A percentile compares a stretch with the other conserved stretches of the same genome.
phyloP scores from a whole-genome alignment of 208 protist genomes.

The Phytomonas sp. region DNA sequence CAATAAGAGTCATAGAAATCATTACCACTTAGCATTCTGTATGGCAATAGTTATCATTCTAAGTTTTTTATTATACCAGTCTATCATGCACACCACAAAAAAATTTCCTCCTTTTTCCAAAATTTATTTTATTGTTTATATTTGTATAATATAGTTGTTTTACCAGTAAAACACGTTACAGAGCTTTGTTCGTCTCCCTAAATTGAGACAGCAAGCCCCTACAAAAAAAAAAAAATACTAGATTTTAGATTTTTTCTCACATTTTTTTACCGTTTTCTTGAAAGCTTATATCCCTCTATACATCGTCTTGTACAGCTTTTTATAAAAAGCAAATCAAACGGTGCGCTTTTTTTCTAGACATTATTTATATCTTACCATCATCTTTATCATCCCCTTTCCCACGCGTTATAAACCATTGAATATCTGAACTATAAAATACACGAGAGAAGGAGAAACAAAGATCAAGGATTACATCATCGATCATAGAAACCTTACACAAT shows the following conservation, averaged over 20 bases:
- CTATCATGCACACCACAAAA: background rate
- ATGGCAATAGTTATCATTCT: background rate
- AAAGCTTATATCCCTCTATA: conserved; percentile 14
- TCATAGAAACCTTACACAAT: conserved; percentile 10
- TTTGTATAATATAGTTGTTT: conserved; percentile 1
- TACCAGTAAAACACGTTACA: conserved; percentile 1
- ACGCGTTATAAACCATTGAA: background rate
- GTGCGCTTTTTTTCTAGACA: conserved; percentile 20
- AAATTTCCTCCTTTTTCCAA: background rate
- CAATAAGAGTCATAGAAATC: background rate
- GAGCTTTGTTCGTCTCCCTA: background rate
- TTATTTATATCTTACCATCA: conserved; percentile 13
- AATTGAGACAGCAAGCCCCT: background rate
- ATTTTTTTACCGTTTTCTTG: conserved; percentile 19
- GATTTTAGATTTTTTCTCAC: conserved; percentile 6
- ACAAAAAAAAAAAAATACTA: conserved; percentile 6
- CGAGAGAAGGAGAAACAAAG: conserved; percentile 3
- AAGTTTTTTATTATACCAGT: background rate
- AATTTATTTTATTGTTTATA: conserved; percentile 3
- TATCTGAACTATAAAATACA: background rate
- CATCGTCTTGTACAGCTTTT: background rate
- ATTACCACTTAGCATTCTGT: background rate
- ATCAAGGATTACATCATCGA: background rate
- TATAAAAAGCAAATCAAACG: conserved; percentile 1
- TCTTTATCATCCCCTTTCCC: conserved; percentile 14